Base-by-base conservation (phyloP, 192 early-diverging fungal genomes). In the Gigaspora rosea region DNA sequence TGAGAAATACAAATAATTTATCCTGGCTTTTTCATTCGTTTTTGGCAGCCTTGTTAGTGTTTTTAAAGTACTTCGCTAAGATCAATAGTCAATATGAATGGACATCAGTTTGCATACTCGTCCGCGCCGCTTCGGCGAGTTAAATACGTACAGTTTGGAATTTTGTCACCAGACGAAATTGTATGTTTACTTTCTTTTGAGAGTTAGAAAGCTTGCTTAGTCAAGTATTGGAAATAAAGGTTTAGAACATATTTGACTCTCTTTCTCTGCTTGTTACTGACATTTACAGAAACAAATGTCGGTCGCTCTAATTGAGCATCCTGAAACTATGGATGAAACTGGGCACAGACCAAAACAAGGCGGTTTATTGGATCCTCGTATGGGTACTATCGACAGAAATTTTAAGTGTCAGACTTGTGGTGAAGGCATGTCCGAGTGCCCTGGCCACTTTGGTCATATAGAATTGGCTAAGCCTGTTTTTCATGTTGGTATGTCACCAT, bases 391-490 rank as follows among this genome's bases (percentile, higher is more conserved):
- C 76, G 96, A 99, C 82, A 91, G 95, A 73, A 96, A 96, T 80
- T 96, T 95, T 88, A 96, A 95, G 85, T 99, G 97, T 81, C 91
- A 93, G 75, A 98, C 97, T 10, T 99, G 97, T 83, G 91, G 91
- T 66, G 95, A 96, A 79, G 93, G 91, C 79, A 97, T 96, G 95
- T 89, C 90, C 18, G 93, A 95, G 78, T 99, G 97, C 81, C 95
- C 95, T 58, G 96, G 97, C 64, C 97, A 99, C 82, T 99, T 99
- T 90, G 97, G 94, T 13, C 94, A 97, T 80, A 95, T 99, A 82
- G 94, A 97, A 74, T 90, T 99, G 8, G 94, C 95, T 48, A 94
- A 92, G 83, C 97, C 97, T 33, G 96, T 98, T 9, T 97, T 92
- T 87, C 96, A 98, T 78, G 88, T 93, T 78, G 96, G 93, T 94